Evolutionary conservation across 768 basidiomycete genomes (phyloP), one percentile per base, ranked within the genome.

Genomic region (Leccinum olivaceopallidum): DNA sequence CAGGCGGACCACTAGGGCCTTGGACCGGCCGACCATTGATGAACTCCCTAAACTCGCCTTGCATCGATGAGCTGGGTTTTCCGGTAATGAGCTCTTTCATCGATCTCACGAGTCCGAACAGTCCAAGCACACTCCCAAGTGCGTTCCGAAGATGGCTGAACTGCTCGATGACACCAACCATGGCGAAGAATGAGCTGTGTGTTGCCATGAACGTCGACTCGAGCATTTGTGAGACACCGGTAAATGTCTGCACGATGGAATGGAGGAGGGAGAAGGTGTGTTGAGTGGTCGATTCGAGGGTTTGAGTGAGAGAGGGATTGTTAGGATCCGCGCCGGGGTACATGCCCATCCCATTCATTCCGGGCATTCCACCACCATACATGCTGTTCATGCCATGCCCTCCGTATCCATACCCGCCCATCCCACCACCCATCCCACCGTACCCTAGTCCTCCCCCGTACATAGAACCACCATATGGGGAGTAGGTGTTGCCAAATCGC

Each of bases 201-300:
- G 94, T 96, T 3, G 96, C 96, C 89, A 98, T 92, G 76, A 96
- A 98, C 6, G 96, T 98, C 36, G 86, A 89, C 74, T 98, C 96
- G 70, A 99, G 88, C 87, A 99, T 95, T 73, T 98, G 96, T 0
- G 96, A 89, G 63, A 99, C 88, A 24, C 95, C 95, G 0, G 87
- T 82, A 76, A 98, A 96, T 5, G 95, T 97, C 68, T 94, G 92
- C 50, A 99, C 96, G 71, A 99, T 89, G 12, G 91, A 92, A 67
- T 98, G 95, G 30, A 99, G 80, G 59, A 99, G 87, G 30, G 90
- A 83, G 69, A 99, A 99, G 3, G 96, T 98, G 59, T 92, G 89
- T 57, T 92, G 89, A 2, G 96, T 99, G 10, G 92, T 90, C 6
- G 85, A 73, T 77, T 97, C 94, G 61, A 98, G 88, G 0, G 91